Base-by-base conservation (phyloP, 108 stramenopile genomes). In the Skeletonema marinoi region DNA sequence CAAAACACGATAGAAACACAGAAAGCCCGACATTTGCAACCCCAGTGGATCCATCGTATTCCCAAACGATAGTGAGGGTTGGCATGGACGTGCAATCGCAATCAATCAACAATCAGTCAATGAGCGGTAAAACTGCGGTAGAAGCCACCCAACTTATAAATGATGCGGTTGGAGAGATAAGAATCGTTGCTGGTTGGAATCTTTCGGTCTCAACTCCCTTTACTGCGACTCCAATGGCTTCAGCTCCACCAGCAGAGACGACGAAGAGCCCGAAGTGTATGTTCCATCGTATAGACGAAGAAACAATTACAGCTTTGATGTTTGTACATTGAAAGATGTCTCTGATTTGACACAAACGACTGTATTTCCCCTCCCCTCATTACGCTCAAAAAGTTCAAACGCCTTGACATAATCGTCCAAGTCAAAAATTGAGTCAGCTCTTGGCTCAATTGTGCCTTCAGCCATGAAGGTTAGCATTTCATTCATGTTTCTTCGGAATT, bases 381-480 rank as follows among this genome's bases (percentile, higher is more conserved):
- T 88, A 21, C 25, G 39, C 60, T 91, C 90, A 75, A 89, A 91
- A 65, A 91, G 66, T 38, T 89, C 88, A 82, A 91, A 91, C 1
- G 90, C 90, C 42, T 85, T 76, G 4, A 60, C 66, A 68, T 78
- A 87, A 31, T 85, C 76, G 10, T 84, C 77, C 21, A 88, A 30
- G 13, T 85, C 63, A 68, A 91, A 74, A 5, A 88, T 77, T 19
- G 73, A 70, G 64, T 91, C 88, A n/a, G 86, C 90, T 10, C 90
- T 68, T 12, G 88, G 87, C 25, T 71, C 48, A 66, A 91, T 91
- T 8, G 67, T 74, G 11, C 90, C 88, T n/a, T 67, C 72, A 3
- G 76, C 85, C 61, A 91, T 72, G 64, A 54, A 91, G 25, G 66
- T 50, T 11, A 91, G 41, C 10, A 91, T 89, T 41, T 88, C 78